phyloP scores from a whole-genome alignment of 805 yeast genomes.

The Phaffomyces antillensis region DNA sequence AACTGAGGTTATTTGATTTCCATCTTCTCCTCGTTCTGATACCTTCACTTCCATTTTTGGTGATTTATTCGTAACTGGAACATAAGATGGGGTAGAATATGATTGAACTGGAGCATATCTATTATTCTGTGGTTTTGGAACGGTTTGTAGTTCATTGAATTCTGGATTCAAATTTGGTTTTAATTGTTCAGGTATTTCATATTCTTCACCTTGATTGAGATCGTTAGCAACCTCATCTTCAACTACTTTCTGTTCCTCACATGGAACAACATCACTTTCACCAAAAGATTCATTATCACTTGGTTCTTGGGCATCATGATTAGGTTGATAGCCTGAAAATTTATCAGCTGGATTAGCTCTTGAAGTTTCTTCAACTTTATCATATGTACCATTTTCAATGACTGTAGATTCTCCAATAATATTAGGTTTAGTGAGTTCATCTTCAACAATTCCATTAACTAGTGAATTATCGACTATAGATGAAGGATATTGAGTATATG shows the following conservation, averaged over 20 bases:
- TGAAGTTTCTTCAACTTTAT: too few species aligned
- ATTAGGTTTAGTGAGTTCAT: neutral
- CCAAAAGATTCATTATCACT: slow-evolving; percentile 12
- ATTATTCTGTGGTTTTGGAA: neutral
- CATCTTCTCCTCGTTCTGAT: neutral
- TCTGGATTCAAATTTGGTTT: neutral
- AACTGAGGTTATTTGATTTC: neutral
- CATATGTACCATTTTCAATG: neutral
- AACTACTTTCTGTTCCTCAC: neutral
- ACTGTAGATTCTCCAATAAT: slow-evolving; percentile 1
- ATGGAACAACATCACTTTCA: slow-evolving; percentile 1
- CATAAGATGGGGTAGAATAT: neutral
- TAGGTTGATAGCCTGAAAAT: too few species aligned
- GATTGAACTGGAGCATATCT: neutral
- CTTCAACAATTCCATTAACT: neutral
- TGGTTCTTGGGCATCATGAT: too few species aligned
- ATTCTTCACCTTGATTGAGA: slow-evolving; percentile 4
- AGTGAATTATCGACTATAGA: neutral
- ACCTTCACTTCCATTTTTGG: neutral
- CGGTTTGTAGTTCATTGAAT: neutral
- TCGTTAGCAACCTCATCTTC: neutral
- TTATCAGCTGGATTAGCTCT: too few species aligned
- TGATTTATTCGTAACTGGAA: neutral
- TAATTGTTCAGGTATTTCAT: slow-evolving; percentile 9
- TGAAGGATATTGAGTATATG: neutral